Evolutionary conservation across 495 filamentous ascomycete species (phyloP).

Genomic region (Daldinia decipiens): DNA sequence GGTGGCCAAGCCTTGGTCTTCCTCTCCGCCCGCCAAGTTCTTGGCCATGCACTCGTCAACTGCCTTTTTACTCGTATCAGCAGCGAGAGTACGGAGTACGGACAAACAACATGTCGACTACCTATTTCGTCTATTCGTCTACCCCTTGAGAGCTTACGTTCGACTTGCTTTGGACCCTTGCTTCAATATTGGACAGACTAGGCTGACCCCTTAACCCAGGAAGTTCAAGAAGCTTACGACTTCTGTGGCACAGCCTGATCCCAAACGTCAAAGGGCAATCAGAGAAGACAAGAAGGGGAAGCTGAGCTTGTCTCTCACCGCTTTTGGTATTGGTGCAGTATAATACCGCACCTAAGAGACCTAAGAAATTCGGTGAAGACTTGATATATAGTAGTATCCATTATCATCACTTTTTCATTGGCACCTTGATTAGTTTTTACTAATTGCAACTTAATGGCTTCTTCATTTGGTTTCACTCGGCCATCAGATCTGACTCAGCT

Average conservation of each 20-base stretch:
- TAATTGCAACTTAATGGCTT: not conserved
- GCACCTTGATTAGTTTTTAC: not conserved
- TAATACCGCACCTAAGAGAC: conserved; percentile 12
- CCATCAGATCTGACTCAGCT: conserved; percentile 27
- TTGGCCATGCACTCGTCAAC: conserved; percentile 42
- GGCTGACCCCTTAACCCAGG: conserved; percentile 2
- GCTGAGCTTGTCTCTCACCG: conserved; percentile 20
- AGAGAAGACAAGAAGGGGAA: conserved; percentile 8
- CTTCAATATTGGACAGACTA: conserved; percentile 9
- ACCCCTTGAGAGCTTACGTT: not conserved
- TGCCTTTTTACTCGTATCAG: conserved; percentile 25
- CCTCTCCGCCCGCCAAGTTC: conserved; percentile 52
- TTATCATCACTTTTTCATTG: not conserved
- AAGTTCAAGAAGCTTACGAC: conserved; percentile 11
- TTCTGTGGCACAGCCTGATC: conserved; percentile 22
- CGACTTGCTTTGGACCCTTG: not conserved
- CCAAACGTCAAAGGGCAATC: conserved; percentile 7
- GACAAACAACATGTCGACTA: conserved; percentile 18
- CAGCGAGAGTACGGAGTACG: conserved; percentile 30
- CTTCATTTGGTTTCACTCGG: not conserved
- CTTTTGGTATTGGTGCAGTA: conserved; percentile 16
- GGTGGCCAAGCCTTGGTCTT: conserved; percentile 50
- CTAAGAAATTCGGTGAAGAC: conserved; percentile 29
- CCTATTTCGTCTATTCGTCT: conserved; percentile 22
- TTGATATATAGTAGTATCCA: conserved; percentile 8